Percentiles rank a stretch among this genome's conserved stretches.
Evolutionary conservation across 1,284 basidiomycete genomes (phyloP).

Genomic region (Phlebopus sp.): DNA sequence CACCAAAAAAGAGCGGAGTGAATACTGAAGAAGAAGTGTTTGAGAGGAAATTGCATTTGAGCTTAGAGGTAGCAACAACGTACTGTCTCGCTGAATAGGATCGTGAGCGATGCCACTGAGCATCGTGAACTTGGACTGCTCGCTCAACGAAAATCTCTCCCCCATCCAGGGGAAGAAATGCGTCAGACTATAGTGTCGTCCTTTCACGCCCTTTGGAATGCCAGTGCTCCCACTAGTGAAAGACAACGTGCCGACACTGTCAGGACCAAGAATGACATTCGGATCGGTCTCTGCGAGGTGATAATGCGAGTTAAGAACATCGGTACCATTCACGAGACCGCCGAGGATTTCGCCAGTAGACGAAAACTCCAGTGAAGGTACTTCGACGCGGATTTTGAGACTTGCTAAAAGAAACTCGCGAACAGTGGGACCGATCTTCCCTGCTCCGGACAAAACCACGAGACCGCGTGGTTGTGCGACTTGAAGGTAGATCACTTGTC

Average conservation of each 20-base stretch:
- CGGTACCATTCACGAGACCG: conserved; percentile 46
- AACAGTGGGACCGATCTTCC: conserved; percentile 78
- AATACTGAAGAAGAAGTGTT: conserved; percentile 71
- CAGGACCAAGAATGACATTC: conserved; percentile 86
- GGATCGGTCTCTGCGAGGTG: conserved; percentile 71
- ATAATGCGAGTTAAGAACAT: conserved; percentile 54
- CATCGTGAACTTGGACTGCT: conserved; percentile 93
- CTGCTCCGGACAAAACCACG: conserved; percentile 90
- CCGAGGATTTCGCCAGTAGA: conserved; percentile 66
- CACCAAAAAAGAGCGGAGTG: conserved; percentile 97
- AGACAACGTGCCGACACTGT: conserved; percentile 91
- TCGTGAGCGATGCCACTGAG: conserved; percentile 99
- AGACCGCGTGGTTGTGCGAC: conserved; percentile 95
- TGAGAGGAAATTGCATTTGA: conserved; percentile 5
- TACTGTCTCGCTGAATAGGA: conserved; percentile 98
- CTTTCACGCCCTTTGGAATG: conserved; percentile 96
- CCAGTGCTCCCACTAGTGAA: conserved; percentile 99
- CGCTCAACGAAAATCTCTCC: conserved; percentile 75
- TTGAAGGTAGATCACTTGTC: conserved; percentile 94
- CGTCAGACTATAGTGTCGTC: conserved; percentile 93
- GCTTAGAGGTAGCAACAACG: conserved; percentile 36
- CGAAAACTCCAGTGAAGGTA: conserved; percentile 84
- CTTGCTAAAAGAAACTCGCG: conserved; percentile 83
- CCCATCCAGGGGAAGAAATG: conserved; percentile 99
- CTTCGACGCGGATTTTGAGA: conserved; percentile 87